Conservation (phyloP, 2,329 filamentous ascomycete species). For the Ophiostoma quercus region DNA sequence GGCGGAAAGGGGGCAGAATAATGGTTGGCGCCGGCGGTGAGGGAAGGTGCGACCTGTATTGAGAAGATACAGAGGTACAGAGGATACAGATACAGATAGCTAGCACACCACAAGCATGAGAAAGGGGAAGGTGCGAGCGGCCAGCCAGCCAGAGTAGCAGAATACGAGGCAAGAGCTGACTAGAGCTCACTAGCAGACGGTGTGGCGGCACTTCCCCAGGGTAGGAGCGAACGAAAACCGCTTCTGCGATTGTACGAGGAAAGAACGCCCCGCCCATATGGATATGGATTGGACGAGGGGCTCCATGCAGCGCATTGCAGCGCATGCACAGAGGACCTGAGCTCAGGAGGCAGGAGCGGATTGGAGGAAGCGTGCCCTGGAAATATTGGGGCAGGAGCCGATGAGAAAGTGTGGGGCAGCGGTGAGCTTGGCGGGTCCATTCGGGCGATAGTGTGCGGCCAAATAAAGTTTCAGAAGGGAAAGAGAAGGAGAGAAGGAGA, state of each 20-base stretch:
- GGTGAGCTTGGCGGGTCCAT: neutral
- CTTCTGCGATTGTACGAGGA: neutral
- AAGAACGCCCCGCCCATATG: constrained; percentile 16
- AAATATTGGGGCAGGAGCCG: constrained; percentile 1
- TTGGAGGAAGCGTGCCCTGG: neutral
- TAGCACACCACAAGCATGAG: neutral
- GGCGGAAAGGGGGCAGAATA: constrained; percentile 26
- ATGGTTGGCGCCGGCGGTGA: constrained; percentile 25
- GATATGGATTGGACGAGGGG: constrained; percentile 15
- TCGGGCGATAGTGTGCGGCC: neutral
- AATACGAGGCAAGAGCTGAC: constrained; percentile 10
- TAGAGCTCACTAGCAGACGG: neutral
- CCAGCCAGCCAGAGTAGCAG: neutral
- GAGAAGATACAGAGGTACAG: too few species aligned
- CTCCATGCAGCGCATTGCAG: neutral
- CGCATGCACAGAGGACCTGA: neutral
- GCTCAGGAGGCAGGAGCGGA: constrained; percentile 3
- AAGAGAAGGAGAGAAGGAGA: neutral
- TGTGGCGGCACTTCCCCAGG: constrained; percentile 5
- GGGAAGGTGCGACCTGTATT: constrained; percentile 18
- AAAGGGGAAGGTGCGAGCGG: constrained; percentile 3
- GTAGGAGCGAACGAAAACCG: constrained; percentile 4
- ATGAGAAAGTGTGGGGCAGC: neutral
- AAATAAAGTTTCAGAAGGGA: neutral
- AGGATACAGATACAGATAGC: neutral